phyloP scores from a whole-genome alignment of 306 rosid species.

The Prunus padus region DNA sequence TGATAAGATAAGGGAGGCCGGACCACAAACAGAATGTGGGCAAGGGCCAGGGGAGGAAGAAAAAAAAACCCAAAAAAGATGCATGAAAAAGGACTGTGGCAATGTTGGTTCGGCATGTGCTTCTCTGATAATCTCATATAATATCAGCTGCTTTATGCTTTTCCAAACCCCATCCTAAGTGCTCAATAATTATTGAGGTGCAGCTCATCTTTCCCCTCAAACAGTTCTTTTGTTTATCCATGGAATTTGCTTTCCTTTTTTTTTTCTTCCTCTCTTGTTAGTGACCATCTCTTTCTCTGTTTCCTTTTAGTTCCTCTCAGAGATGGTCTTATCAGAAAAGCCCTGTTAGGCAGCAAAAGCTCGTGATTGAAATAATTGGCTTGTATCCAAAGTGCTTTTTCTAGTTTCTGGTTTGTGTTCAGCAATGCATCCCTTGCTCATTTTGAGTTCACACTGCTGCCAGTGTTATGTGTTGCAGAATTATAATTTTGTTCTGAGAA shows the following conservation, averaged over 20 bases:
- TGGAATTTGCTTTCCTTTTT: conserved; percentile 24
- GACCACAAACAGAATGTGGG: conserved; percentile 63
- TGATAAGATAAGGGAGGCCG: conserved; percentile 66
- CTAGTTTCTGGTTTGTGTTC: conserved; percentile 3
- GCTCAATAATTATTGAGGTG: conserved; percentile 69
- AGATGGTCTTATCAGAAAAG: background rate
- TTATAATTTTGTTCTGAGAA: background rate
- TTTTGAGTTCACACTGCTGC: background rate
- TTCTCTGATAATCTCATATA: conserved; percentile 58
- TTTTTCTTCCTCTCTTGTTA: background rate
- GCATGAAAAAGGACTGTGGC: conserved; percentile 32
- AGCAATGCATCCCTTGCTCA: background rate
- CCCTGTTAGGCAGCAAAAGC: conserved; percentile 25
- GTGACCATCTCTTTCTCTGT: conserved; percentile 26
- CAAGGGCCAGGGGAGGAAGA: conserved; percentile 12
- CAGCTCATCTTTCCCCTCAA: conserved; percentile 53
- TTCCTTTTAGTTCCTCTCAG: conserved; percentile 7
- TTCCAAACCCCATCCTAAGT: conserved; percentile 34
- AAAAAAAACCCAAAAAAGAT: conserved; percentile 9
- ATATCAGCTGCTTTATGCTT: conserved; percentile 69
- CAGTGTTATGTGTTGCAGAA: background rate
- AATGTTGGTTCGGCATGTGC: conserved; percentile 74
- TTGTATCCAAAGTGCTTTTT: background rate
- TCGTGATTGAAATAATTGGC: conserved; percentile 2
- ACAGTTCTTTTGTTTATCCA: conserved; percentile 23